Percentiles rank a stretch among this genome's conserved stretches.
Evolutionary conservation across 2,329 filamentous ascomycete species (phyloP).

Genomic region (Fusarium abutilonis): DNA sequence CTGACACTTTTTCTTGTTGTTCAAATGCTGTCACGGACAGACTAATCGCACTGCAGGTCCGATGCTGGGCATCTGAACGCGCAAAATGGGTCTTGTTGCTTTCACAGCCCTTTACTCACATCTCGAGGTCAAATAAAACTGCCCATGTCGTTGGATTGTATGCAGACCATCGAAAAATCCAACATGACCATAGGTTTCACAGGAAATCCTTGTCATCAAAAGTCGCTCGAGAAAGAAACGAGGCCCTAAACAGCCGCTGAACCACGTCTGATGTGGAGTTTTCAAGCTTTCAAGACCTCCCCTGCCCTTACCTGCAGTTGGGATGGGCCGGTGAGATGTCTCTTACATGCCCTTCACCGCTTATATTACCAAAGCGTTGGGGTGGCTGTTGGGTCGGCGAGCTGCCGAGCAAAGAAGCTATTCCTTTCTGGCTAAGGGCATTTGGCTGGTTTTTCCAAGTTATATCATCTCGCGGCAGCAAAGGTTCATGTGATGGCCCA

Average conservation of each 20-base stretch:
- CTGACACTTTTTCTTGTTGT: not conserved
- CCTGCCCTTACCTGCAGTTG: conserved; percentile 26
- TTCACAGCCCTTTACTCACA: not conserved
- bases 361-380: conserved; percentile 32
- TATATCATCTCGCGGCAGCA: conserved; percentile 39
- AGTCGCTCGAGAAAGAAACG: not conserved
- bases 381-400: conserved; percentile 34
- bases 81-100: not conserved
- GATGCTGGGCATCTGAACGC: not conserved
- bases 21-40: not conserved
- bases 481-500: conserved; percentile 43
- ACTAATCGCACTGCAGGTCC: not conserved
- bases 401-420: conserved; percentile 29
- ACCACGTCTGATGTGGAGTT: conserved; percentile 31
- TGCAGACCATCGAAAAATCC: conserved; percentile 20
- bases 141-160: not conserved
- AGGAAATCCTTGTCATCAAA: conserved; percentile 18
- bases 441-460: conserved; percentile 24
- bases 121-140: not conserved
- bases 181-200: conserved; percentile 15
- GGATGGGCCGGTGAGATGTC: conserved; percentile 38
- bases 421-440: conserved; percentile 16
- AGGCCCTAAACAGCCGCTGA: conserved; percentile 13
- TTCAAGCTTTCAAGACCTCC: conserved; percentile 26
- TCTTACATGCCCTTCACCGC: conserved; percentile 41